phyloP scores from a whole-genome alignment of 2,329 filamentous ascomycete genomes.

The Phymatotrichopsis omnivora region DNA sequence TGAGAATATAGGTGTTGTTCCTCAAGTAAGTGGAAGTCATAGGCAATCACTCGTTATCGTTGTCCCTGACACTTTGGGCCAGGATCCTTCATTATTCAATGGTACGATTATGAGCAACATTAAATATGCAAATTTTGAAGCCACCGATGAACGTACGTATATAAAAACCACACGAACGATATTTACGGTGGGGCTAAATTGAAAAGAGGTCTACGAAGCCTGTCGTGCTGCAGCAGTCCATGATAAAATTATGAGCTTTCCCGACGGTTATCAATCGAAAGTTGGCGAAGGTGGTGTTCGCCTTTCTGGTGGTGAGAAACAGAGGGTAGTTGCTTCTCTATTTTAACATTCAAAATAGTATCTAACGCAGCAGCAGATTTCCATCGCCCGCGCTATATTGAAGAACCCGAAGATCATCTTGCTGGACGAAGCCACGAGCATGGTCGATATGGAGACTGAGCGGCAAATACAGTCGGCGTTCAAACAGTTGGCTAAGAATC shows the following conservation, averaged over 20 bases:
- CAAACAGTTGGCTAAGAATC: constrained; percentile 38
- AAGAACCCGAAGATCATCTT: constrained; percentile 39
- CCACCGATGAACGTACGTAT: constrained; percentile 42
- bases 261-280: constrained; percentile 42
- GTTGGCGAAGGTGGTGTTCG: constrained; percentile 44
- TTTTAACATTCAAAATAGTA: no score
- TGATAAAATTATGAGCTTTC: constrained; percentile 51
- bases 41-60: neutral
- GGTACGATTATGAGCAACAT: constrained; percentile 55
- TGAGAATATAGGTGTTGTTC: constrained; percentile 51
- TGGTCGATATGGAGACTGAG: constrained; percentile 41
- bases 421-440: constrained; percentile 46
- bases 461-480: constrained; percentile 41
- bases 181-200: constrained; percentile 7
- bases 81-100: constrained; percentile 56
- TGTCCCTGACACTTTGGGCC: constrained; percentile 29
- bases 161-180: neutral
- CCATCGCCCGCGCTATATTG: constrained; percentile 36
- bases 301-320: constrained; percentile 44
- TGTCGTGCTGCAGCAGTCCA: constrained; percentile 54
- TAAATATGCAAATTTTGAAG: constrained; percentile 51
- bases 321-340: constrained; percentile 33
- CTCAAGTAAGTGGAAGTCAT: constrained; percentile 33
- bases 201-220: constrained; percentile 46
- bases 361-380: constrained; percentile 26